Conservation (phyloP, 176 grass and related monocot genomes). For the Elymus sibiricus region DNA sequence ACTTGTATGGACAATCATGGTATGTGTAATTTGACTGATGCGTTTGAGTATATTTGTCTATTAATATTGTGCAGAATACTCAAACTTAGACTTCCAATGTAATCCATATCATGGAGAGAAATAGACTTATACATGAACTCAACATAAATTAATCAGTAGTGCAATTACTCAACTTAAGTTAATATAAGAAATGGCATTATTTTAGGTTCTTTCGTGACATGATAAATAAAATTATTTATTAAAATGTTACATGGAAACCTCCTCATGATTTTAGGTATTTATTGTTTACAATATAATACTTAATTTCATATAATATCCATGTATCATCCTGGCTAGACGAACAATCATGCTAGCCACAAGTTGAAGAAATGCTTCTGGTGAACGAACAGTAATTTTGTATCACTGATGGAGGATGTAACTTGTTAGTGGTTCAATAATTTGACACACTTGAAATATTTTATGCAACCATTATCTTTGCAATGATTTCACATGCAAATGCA, state of each 20-base stretch:
- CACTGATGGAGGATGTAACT: no score
- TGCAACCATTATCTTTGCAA: no score
- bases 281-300: not conserved
- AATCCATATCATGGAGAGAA: not conserved
- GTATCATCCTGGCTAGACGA: no score
- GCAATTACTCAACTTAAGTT: not conserved
- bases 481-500: not conserved
- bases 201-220: not conserved
- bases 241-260: not conserved
- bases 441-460: no score
- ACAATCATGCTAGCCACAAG: no score
- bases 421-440: no score
- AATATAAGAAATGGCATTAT: not conserved
- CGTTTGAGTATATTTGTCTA: not conserved
- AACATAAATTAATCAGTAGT: not conserved
- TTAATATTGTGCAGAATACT: not conserved
- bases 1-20: not conserved
- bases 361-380: no score
- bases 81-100: not conserved
- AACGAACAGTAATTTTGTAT: no score
- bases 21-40: not conserved
- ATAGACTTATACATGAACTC: not conserved
- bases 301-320: no score
- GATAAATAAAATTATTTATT: not conserved
- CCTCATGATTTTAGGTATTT: not conserved